Base-by-base conservation (phyloP, 2,329 filamentous ascomycete genomes). In the Harringtonia lauricola region DNA sequence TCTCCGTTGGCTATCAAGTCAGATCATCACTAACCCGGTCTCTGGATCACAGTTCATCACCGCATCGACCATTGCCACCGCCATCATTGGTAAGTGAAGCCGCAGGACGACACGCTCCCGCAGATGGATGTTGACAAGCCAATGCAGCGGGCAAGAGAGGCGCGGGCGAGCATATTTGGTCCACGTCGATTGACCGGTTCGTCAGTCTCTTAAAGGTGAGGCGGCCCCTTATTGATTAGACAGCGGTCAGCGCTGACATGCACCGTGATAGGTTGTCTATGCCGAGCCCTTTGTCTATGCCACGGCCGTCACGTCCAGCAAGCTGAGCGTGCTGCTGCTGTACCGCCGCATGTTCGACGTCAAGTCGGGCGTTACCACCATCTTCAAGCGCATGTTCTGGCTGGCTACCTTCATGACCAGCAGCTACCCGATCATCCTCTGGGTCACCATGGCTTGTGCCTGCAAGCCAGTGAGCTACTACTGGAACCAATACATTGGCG, bases 151-250 rank as follows among this genome's bases (percentile, higher is more conserved):
- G 41, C 13, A 37, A 37, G n/a, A 9, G 33, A n/a, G 41, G 41
- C 18, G 41, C 41, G 12, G 41, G 41, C n/a, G 41, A 42, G 24
- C 41, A 42, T 15, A 21, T 42, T 26, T 42, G 41, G 41, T 5
- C 33, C 2, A 42, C 22, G 4, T 30, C 41, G 13, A 19, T 42
- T 18, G 41, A 37, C 9, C 34, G 34, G 9, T 36, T 42, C 14
- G 31, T 42, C 34, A 17, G 26, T 6, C 41, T 42, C 3, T 34
- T 42, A n/a, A 42, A 42, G 26, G 40, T 42, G 14, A 18, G 34
- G 17, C 17, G 10, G 8, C 5, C 8, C 21, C 30, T 6, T 5
- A 14, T 18, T 5, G 12, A 19, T n/a, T n/a, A n/a, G n/a, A n/a
- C n/a, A n/a, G n/a, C n/a, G n/a, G n/a, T n/a, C n/a, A n/a, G n/a